These are phyloP conservation scores for Penicillium paxilli DNA, from an alignment of 495 filamentous ascomycete genomes.

Conservation along the genomic window DNA sequence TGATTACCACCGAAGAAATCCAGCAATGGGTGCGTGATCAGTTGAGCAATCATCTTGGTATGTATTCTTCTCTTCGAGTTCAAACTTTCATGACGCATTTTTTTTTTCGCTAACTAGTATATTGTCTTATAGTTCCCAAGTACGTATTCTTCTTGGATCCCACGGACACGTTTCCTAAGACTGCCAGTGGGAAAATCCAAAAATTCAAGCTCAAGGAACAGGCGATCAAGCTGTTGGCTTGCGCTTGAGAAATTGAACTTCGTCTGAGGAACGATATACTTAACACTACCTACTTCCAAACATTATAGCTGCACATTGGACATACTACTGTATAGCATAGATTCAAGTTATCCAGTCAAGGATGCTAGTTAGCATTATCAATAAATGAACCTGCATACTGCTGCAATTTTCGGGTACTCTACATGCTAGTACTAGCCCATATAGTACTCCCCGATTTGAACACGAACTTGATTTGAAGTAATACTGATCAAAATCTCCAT, in stretches of 20 bases:
- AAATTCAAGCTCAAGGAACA: conserved; percentile 83
- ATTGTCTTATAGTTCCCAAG: conserved; percentile 64
- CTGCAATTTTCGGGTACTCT: too few species aligned
- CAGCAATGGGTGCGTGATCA: conserved; percentile 69
- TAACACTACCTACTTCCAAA: too few species aligned
- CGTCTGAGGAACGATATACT: not conserved
- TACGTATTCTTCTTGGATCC: conserved; percentile 75
- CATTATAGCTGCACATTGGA: not conserved
- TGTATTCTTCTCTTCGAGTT: too few species aligned
- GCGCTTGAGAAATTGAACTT: not conserved
- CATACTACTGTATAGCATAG: not conserved
- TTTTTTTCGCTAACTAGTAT: too few species aligned
- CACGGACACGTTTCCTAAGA: conserved; percentile 76
- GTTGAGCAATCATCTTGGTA: conserved; percentile 74
- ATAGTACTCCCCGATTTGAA: too few species aligned
- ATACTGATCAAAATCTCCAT: too few species aligned
- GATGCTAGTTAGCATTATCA: too few species aligned
- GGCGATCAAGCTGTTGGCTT: conserved; percentile 48
- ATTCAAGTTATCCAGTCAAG: not conserved
- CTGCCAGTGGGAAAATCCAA: conserved; percentile 95
- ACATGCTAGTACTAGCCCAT: too few species aligned
- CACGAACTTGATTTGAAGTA: too few species aligned
- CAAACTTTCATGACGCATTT: not conserved
- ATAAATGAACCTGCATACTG: not conserved
- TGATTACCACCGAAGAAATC: conserved; percentile 48